A percentile compares a stretch with the other conserved stretches of the same genome.
Evolutionary conservation across 768 basidiomycete species (phyloP).

Genomic region (Leccinellum rugosiceps): DNA sequence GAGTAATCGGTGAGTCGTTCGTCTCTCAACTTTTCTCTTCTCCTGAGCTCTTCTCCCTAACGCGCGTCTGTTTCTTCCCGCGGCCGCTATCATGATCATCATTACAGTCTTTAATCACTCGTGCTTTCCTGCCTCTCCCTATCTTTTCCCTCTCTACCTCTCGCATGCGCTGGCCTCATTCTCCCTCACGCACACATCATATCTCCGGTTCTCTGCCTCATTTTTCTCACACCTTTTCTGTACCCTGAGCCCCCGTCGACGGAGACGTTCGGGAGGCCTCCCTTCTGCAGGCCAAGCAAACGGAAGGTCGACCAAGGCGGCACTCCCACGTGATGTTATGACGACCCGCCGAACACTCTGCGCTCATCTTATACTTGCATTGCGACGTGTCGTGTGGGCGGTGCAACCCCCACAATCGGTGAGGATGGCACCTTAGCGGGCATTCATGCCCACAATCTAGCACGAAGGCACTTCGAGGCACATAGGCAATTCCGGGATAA

Average conservation of each 20-base stretch:
- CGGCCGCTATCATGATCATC: no score
- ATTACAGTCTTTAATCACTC: no score
- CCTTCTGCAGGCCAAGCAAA: constrained; percentile 45
- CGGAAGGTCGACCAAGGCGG: constrained; percentile 29
- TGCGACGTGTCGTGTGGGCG: constrained; percentile 28
- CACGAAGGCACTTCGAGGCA: constrained; percentile 1
- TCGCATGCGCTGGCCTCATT: no score
- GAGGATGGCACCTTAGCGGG: constrained; percentile 57
- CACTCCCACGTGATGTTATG: constrained; percentile 48
- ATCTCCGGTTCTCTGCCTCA: constrained; percentile 34
- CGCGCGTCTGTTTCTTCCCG: no score
- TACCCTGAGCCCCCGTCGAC: constrained; percentile 35
- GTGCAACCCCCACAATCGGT: constrained; percentile 36
- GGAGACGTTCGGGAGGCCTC: constrained; percentile 33
- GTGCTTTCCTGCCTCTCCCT: no score
- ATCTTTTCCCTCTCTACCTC: no score
- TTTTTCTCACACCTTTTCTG: constrained; percentile 43
- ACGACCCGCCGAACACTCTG: constrained; percentile 39
- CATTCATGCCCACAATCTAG: constrained; percentile 42
- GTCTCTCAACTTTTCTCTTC: no score
- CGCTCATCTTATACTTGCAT: constrained; percentile 37
- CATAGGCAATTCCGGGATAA: neutral
- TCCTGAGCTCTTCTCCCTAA: no score
- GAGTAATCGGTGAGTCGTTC: no score
- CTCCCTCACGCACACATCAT: no score